Conservation (phyloP, 1,284 basidiomycete genomes). For the Fomitopsis betulina region DNA sequence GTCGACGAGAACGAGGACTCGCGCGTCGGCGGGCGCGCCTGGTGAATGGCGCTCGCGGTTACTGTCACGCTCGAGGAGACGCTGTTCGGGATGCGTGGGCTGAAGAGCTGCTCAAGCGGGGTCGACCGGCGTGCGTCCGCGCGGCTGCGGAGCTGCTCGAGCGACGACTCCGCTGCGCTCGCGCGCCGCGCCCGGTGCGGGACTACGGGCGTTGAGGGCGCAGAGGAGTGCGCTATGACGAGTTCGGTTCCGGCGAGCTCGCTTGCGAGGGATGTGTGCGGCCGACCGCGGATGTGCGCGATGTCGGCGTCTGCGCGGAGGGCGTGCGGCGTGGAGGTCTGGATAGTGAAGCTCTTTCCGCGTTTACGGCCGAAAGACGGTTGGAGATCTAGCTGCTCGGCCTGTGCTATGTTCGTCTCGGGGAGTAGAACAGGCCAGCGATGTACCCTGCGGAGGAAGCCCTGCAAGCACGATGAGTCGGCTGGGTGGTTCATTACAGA, state of each 20-base stretch:
- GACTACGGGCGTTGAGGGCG: constrained; percentile 6
- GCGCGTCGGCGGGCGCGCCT: neutral
- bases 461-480: constrained; percentile 36
- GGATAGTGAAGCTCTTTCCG: constrained; percentile 16
- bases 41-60: neutral
- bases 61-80: neutral
- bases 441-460: constrained; percentile 89
- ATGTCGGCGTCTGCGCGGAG: constrained; percentile 11
- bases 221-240: constrained; percentile 2
- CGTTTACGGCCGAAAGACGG: constrained; percentile 18
- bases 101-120: constrained; percentile 1
- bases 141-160: constrained; percentile 27
- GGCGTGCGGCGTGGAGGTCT: constrained; percentile 1
- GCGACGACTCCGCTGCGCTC: constrained; percentile 33
- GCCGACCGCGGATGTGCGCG: constrained; percentile 13
- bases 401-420: constrained; percentile 6
- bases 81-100: neutral
- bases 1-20: neutral
- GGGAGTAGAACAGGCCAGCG: constrained; percentile 79
- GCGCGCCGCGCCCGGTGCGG: constrained; percentile 17
- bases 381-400: constrained; percentile 6
- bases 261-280: constrained; percentile 20
- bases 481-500: neutral
- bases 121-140: neutral
- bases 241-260: constrained; percentile 23